A percentile compares a stretch with the other conserved stretches of the same genome.
Conservation (phyloP, 2,329 filamentous ascomycete species). For the Botrytis sinoallii region DNA sequence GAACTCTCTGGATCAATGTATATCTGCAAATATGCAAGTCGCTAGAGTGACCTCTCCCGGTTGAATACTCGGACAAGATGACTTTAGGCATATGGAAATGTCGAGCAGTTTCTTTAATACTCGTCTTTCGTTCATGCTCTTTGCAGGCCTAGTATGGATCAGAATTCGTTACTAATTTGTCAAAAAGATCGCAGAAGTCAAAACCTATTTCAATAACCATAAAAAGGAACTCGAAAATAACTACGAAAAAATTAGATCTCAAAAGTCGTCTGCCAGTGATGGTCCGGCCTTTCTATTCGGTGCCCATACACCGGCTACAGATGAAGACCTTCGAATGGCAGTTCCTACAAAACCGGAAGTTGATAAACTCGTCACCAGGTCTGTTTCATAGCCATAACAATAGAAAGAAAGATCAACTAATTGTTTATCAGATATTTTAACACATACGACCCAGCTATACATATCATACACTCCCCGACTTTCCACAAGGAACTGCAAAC, state of each 20-base stretch:
- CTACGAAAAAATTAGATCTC: slow-evolving; percentile 69
- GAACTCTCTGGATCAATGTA: neutral
- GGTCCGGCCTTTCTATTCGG: slow-evolving; percentile 79
- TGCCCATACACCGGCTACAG: slow-evolving; percentile 63
- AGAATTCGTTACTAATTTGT: slow-evolving; percentile 2
- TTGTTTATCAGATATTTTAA: slow-evolving; percentile 71
- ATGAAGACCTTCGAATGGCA: slow-evolving; percentile 72
- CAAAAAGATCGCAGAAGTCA: slow-evolving; percentile 78
- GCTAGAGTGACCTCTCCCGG: neutral
- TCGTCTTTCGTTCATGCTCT: neutral
- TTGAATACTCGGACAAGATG: neutral
- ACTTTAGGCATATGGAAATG: neutral
- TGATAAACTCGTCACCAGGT: slow-evolving; percentile 70
- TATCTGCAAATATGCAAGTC: slow-evolving; percentile 11
- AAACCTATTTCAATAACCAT: slow-evolving; percentile 80
- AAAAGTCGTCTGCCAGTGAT: slow-evolving; percentile 59
- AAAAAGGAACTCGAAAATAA: slow-evolving; percentile 87
- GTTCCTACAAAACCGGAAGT: slow-evolving; percentile 79
- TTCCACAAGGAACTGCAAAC: slow-evolving; percentile 69
- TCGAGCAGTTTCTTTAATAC: neutral
- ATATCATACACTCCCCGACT: slow-evolving; percentile 77
- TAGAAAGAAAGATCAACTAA: neutral
- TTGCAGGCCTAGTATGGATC: neutral
- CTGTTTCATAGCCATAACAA: neutral
- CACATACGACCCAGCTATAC: slow-evolving; percentile 67